phyloP scores from a whole-genome alignment of 805 yeast species.

The Starmerella geochares region DNA sequence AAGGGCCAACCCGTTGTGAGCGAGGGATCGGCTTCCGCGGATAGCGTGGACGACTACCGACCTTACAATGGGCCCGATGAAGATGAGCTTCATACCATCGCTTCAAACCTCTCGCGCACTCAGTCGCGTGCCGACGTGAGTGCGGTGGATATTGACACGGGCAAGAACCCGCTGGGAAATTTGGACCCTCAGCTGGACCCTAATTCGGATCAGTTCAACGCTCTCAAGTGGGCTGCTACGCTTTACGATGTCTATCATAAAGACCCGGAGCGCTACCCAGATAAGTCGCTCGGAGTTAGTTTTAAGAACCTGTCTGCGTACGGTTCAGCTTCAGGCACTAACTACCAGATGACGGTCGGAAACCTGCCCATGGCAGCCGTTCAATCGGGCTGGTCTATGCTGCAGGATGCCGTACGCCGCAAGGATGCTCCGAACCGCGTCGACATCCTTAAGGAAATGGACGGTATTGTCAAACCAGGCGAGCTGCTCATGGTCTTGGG shows the following conservation, averaged over 20 bases:
- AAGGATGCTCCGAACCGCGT: constrained; percentile 7
- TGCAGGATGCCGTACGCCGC: not conserved
- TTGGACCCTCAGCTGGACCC: constrained; percentile 50
- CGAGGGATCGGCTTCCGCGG: not conserved
- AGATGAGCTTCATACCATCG: constrained; percentile 10
- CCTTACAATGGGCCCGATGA: constrained; percentile 16
- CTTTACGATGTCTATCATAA: constrained; percentile 42
- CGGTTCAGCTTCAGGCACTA: constrained; percentile 53
- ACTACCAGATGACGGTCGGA: constrained; percentile 53
- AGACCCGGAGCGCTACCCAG: constrained; percentile 53
- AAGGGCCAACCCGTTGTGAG: not conserved
- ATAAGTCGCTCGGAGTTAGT: constrained; percentile 50
- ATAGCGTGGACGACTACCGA: not conserved
- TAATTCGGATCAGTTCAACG: constrained; percentile 42
- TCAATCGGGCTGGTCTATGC: constrained; percentile 24
- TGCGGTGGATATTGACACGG: not conserved
- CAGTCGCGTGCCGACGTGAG: constrained; percentile 2
- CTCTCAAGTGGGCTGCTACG: constrained; percentile 56
- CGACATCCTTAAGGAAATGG: constrained; percentile 26
- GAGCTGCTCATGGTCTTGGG: constrained; percentile 62
- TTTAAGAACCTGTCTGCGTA: constrained; percentile 51
- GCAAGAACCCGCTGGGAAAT: not conserved
- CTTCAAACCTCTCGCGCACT: constrained; percentile 7
- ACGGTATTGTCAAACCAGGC: constrained; percentile 46
- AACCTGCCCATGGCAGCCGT: constrained; percentile 32